phyloP scores from a whole-genome alignment of 345 rosid species.

The Aquilaria yunnanensis region DNA sequence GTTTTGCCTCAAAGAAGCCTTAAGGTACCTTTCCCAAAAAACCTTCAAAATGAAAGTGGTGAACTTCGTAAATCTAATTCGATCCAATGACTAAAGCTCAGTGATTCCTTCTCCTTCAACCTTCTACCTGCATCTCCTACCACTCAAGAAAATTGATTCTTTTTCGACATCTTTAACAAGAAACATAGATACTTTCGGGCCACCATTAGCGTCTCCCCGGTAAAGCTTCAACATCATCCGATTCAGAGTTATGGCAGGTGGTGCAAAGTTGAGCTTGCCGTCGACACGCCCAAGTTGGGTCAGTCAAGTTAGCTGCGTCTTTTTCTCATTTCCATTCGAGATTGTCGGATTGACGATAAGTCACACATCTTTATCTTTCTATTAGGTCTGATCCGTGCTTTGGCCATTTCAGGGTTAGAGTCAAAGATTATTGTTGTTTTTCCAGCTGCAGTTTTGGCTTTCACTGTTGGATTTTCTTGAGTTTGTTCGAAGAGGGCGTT shows the following conservation, averaged over 20 bases:
- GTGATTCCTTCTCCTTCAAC: slow-evolving; percentile 13
- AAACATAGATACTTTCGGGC: slow-evolving; percentile 8
- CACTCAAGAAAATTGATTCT: slow-evolving; percentile 14
- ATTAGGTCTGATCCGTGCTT: slow-evolving; percentile 47
- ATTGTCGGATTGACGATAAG: slow-evolving; percentile 36
- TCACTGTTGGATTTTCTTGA: slow-evolving; percentile 55
- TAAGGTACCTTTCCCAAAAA: not conserved
- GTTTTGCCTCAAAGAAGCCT: too few species aligned
- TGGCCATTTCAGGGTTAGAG: slow-evolving; percentile 48
- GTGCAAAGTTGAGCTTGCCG: slow-evolving; percentile 33
- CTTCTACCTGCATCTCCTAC: slow-evolving; percentile 24
- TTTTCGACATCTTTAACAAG: slow-evolving; percentile 6
- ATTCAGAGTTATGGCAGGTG: slow-evolving; percentile 43
- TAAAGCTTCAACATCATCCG: slow-evolving; percentile 13
- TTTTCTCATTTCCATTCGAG: slow-evolving; percentile 29
- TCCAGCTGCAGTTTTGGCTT: slow-evolving; percentile 52
- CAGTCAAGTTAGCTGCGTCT: slow-evolving; percentile 35
- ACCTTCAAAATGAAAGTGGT: slow-evolving; percentile 25
- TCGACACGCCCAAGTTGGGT: slow-evolving; percentile 24
- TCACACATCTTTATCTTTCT: slow-evolving; percentile 35
- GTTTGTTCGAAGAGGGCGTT: slow-evolving; percentile 38
- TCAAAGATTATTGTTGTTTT: slow-evolving; percentile 41
- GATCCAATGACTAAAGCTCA: slow-evolving; percentile 4
- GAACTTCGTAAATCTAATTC: slow-evolving; percentile 10
- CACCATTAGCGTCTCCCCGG: slow-evolving; percentile 6